A percentile compares a stretch with the other conserved stretches of the same genome.
Evolutionary conservation across 2,329 filamentous ascomycete species (phyloP).

Genomic region (Cladosporium sphaerospermum): DNA sequence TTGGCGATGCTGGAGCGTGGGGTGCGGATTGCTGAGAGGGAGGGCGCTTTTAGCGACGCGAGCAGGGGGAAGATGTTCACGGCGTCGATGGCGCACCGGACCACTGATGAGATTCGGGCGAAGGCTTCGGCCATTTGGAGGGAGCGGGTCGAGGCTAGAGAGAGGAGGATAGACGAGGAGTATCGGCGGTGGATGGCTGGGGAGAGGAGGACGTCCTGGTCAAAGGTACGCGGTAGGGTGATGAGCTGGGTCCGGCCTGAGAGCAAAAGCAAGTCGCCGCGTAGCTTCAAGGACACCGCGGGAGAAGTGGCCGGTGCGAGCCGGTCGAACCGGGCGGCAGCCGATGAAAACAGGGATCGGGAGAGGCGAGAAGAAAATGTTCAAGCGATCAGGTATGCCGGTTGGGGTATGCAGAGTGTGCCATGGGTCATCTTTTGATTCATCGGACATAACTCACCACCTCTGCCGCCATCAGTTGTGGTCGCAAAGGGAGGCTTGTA

Average conservation of each 20-base stretch:
- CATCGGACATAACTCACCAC: no score
- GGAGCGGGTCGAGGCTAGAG: not conserved
- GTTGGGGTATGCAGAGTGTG: not conserved
- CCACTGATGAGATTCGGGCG: not conserved
- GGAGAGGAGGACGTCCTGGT: not conserved
- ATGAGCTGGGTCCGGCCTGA: not conserved
- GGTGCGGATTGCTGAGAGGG: slow-evolving; percentile 1
- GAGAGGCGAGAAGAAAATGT: not conserved
- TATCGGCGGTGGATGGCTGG: not conserved
- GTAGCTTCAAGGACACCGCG: not conserved
- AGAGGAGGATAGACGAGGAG: not conserved
- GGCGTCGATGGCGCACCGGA: not conserved
- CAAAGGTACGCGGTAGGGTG: not conserved
- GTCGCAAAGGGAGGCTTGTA: no score
- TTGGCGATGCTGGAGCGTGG: not conserved
- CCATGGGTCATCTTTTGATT: not conserved
- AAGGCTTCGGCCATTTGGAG: not conserved
- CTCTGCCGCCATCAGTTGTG: no score
- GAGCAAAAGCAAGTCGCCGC: no score
- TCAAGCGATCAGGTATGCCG: not conserved
- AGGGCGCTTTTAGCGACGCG: not conserved
- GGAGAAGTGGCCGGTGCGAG: not conserved
- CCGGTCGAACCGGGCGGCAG: not conserved
- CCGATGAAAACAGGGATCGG: not conserved
- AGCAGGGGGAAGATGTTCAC: not conserved